Evolutionary conservation across 2,329 filamentous ascomycete genomes (phyloP), one percentile per base, ranked within the genome.

Genomic region (Sclerotinia borealis): DNA sequence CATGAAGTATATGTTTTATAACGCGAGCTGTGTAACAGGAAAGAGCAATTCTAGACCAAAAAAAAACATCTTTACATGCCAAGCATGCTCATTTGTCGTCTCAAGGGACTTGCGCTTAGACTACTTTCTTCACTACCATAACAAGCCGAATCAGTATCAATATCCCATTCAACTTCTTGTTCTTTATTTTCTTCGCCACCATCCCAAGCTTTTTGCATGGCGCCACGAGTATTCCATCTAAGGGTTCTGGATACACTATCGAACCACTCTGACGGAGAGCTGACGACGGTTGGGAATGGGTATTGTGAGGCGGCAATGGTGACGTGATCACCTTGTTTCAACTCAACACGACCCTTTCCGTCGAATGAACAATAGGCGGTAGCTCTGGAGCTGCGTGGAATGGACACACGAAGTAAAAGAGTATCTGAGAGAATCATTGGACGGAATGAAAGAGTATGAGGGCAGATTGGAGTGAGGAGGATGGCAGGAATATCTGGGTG

Each of bases 301-400:
- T 97, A 99, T 75, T 96, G 92, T 36, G 91, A 96, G 4, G 95
- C 95, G 47, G 93, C 92, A 71, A 99, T 95, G 65, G 93, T 97
- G 75, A 99, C 95, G 72, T 93, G 91, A 77, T 99, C 95, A 61
- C 95, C 95, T 72, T 93, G 91, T 67, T 89, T 88, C 41, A 99
- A 86, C 77, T 99, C 93, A 49, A 99, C 85, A 58, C 95, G 92
- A 63, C 92, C 93, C 77, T 98, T 99, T 76, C 95, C 95, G 74
- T 99, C 95, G 75, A 99, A 99, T 47, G 92, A 92, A 75, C 93
- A 97, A 80, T 97, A 97, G 1, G 95, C 95, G 0, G 92, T 96
- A 19, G 93, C 93, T 52, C 95, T 90, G 45, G 91, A 96, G 72
- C 88, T 87, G 67, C 84, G 83, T 0, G 95, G 95, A 15, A 99